A percentile compares a stretch with the other conserved stretches of the same genome.
Evolutionary conservation across 306 rosid species (phyloP).

Genomic region (Alnus glutinosa): DNA sequence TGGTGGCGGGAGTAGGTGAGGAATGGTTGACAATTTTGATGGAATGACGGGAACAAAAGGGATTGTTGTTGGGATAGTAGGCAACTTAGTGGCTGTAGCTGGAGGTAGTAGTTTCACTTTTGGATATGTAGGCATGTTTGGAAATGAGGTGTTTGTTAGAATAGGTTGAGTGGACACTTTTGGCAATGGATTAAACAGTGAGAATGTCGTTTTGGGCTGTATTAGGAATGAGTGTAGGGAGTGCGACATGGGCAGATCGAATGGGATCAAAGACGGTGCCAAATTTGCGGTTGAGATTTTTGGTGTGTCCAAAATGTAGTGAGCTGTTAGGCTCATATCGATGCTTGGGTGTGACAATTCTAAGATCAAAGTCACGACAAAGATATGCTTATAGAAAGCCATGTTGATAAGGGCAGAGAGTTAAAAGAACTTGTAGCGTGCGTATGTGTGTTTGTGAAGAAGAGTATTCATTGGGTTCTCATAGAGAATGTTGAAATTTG

Average conservation of each 20-base stretch:
- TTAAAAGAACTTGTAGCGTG: background rate
- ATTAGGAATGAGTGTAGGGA: too few species aligned
- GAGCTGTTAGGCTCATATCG: too few species aligned
- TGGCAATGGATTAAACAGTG: constrained; percentile 9
- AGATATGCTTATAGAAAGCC: background rate
- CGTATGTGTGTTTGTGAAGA: background rate
- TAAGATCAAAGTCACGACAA: background rate
- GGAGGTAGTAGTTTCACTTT: constrained; percentile 23
- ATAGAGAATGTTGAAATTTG: too few species aligned
- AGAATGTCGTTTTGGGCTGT: constrained; percentile 5
- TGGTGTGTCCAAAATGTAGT: background rate
- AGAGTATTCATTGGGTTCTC: background rate
- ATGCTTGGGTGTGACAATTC: background rate
- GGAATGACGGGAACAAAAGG: background rate
- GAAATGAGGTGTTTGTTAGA: constrained; percentile 30
- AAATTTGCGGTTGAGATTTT: background rate
- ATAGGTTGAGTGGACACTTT: constrained; percentile 3
- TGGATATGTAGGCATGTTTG: constrained; percentile 23
- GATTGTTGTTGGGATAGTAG: constrained; percentile 1
- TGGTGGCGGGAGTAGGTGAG: constrained; percentile 20
- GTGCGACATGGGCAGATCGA: too few species aligned
- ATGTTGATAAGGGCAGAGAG: background rate
- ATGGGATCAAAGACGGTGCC: background rate
- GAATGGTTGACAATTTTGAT: constrained; percentile 18
- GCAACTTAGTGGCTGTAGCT: constrained; percentile 15